Conservation (phyloP, 371 early-diverging fungal genomes). For the Mortierella sp. region DNA sequence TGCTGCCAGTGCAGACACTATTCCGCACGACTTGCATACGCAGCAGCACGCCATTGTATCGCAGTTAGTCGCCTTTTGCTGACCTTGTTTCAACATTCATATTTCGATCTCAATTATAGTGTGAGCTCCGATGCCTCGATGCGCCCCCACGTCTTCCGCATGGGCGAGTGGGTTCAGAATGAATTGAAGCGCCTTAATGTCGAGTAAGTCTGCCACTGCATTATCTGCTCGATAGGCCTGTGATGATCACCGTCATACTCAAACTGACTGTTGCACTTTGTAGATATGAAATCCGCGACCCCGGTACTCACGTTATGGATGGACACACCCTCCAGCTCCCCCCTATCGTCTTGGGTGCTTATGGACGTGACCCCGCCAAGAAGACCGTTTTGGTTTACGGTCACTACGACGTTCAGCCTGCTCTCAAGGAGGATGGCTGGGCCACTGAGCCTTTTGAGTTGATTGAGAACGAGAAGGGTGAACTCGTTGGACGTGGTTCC, state of each 20-base stretch:
- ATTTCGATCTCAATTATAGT: slow-evolving; percentile 58
- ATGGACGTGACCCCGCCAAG: slow-evolving; percentile 92
- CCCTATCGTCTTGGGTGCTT: slow-evolving; percentile 92
- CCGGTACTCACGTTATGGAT: slow-evolving; percentile 89
- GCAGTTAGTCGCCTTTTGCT: not conserved
- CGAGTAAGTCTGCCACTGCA: slow-evolving; percentile 50
- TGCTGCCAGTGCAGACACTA: not conserved
- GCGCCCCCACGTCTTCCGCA: slow-evolving; percentile 90
- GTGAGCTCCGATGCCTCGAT: slow-evolving; percentile 83
- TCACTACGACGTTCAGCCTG: slow-evolving; percentile 97
- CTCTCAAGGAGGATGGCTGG: slow-evolving; percentile 97
- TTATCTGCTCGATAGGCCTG: not conserved
- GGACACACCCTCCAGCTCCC: slow-evolving; percentile 86
- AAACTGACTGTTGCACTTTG: not conserved
- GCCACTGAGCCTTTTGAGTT: slow-evolving; percentile 91
- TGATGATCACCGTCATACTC: not conserved
- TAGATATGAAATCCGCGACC: slow-evolving; percentile 73
- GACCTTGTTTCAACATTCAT: not conserved
- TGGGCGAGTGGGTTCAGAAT: slow-evolving; percentile 89
- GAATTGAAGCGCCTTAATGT: slow-evolving; percentile 86
- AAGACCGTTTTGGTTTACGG: slow-evolving; percentile 97
- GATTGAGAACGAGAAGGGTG: slow-evolving; percentile 85
- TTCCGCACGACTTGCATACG: not conserved
- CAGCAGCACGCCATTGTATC: slow-evolving; percentile 11
- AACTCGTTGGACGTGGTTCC: slow-evolving; percentile 92